Evolutionary conservation across 352 stramenopile species (phyloP).

Genomic region (Aphanomyces invadans): DNA sequence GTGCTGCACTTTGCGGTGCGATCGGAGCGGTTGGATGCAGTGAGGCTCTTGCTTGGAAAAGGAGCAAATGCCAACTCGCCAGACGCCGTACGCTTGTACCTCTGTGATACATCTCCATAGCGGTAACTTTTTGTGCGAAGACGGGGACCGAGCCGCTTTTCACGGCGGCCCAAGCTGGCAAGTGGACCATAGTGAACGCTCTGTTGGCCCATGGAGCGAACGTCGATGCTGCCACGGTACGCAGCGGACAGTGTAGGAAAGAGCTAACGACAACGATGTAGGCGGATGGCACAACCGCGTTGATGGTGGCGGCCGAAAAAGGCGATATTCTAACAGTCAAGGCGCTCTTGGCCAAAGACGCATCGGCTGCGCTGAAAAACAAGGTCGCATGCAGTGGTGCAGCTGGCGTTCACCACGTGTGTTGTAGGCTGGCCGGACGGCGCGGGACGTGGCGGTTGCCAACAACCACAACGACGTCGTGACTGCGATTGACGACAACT

Average conservation of each 20-base stretch:
- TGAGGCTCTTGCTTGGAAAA: background rate
- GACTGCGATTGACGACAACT: background rate
- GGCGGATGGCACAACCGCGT: background rate
- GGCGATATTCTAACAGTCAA: background rate
- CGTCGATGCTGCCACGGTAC: background rate
- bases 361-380: background rate
- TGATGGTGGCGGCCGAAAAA: background rate
- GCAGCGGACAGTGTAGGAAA: background rate
- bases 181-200: background rate
- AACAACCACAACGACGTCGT: background rate
- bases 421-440: background rate
- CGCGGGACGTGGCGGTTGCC: background rate
- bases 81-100: background rate
- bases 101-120: background rate
- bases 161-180: background rate
- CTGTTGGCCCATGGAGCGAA: background rate
- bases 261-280: background rate
- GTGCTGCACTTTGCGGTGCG: background rate
- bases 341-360: background rate
- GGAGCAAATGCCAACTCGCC: background rate
- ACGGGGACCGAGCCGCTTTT: background rate
- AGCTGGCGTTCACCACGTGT: too few relatives aligned
- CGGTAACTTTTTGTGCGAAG: background rate
- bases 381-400: too few relatives aligned
- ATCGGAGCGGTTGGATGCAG: background rate